Conservation (phyloP, 1,139 yeast species). For the Yamadazyma siamensis region DNA sequence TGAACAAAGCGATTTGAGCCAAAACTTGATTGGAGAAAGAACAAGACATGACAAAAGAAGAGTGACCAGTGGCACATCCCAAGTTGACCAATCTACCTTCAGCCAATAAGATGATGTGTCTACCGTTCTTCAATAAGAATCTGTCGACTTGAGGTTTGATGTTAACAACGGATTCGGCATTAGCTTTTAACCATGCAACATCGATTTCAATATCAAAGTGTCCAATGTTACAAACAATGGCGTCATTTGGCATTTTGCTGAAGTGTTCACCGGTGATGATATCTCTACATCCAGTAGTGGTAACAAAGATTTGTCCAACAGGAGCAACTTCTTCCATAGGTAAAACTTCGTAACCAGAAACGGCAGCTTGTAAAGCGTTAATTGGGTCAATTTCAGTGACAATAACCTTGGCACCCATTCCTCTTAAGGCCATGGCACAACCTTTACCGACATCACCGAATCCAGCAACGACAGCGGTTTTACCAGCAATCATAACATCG, state of each 20-base stretch:
- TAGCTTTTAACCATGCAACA: slow-evolving; percentile 95
- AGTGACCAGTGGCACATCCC: slow-evolving; percentile 99
- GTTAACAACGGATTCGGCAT: slow-evolving; percentile 88
- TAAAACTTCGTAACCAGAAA: slow-evolving; percentile 96
- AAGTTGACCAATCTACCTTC: slow-evolving; percentile 99
- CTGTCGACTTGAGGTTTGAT: slow-evolving; percentile 99
- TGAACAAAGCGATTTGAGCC: slow-evolving; percentile 98
- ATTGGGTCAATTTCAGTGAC: slow-evolving; percentile 98
- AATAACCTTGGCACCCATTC: slow-evolving; percentile 99
- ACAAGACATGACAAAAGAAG: slow-evolving; percentile 99
- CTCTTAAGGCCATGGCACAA: slow-evolving; percentile 98
- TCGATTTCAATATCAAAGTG: slow-evolving; percentile 99
- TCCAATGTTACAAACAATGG: slow-evolving; percentile 99
- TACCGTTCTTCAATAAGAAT: slow-evolving; percentile 85
- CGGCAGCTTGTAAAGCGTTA: slow-evolving; percentile 99
- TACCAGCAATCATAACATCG: slow-evolving; percentile 99
- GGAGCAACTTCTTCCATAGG: slow-evolving; percentile 95
- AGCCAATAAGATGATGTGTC: slow-evolving; percentile 94
- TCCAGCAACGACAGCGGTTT: slow-evolving; percentile 98
- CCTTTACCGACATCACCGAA: slow-evolving; percentile 99
- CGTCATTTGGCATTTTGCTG: slow-evolving; percentile 95
- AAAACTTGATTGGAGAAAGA: slow-evolving; percentile 99
- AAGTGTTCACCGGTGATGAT: slow-evolving; percentile 91
- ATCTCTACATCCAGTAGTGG: slow-evolving; percentile 99
- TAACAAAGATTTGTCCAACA: slow-evolving; percentile 95